Evolutionary conservation across 225 moss, liverwort and hornwort species (phyloP).

Genomic region (Rhytidiadelphus loreus): DNA sequence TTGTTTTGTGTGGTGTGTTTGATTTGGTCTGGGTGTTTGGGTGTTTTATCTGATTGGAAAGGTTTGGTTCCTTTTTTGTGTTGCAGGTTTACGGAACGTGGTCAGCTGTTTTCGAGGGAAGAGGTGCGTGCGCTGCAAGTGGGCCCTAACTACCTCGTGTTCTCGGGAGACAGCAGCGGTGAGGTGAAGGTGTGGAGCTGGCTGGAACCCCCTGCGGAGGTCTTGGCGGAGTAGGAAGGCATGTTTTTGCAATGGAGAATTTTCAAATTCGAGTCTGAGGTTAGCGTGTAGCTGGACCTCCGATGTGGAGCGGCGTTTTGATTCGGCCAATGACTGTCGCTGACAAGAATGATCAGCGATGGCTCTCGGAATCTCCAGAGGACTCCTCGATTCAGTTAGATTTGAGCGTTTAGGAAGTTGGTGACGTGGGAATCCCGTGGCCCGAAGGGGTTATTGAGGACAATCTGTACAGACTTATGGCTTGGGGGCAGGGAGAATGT

Average conservation of each 20-base stretch:
- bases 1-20: neutral
- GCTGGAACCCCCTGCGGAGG: neutral
- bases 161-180: conserved; percentile 46
- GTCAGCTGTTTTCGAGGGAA: conserved; percentile 54
- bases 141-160: conserved; percentile 26
- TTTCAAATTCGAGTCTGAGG: neutral
- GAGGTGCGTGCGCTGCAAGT: conserved; percentile 58
- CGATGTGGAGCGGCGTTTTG: neutral
- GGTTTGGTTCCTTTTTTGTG: neutral
- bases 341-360: neutral
- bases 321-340: neutral
- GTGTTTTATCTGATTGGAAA: neutral
- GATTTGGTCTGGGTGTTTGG: neutral
- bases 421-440: neutral
- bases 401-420: neutral
- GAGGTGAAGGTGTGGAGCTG: conserved; percentile 55
- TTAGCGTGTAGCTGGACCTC: neutral
- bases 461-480: neutral
- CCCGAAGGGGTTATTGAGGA: neutral
- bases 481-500: neutral
- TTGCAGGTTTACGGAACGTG: conserved; percentile 45
- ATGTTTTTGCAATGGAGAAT: neutral
- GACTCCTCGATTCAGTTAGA: neutral
- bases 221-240: conserved; percentile 11
- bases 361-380: neutral